phyloP scores from a whole-genome alignment of 371 early-diverging fungal genomes.

The Mortierella sp. region DNA sequence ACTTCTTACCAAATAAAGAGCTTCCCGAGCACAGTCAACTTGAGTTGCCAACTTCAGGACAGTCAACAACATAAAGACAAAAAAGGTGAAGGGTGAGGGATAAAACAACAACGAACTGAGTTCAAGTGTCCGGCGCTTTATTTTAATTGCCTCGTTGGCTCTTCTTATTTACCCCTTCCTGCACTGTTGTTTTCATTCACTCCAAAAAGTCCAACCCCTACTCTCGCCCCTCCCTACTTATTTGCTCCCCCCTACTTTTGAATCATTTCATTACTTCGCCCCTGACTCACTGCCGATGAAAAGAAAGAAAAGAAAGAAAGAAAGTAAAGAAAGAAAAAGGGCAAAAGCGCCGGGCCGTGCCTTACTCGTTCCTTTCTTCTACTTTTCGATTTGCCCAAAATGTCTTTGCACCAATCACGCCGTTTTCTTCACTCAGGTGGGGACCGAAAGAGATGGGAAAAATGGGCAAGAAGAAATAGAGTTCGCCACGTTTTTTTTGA shows the following conservation, averaged over 20 bases:
- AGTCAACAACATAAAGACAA: background rate
- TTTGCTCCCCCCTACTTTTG: background rate
- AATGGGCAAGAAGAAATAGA: background rate
- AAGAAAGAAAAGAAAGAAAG: background rate
- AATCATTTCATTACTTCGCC: background rate
- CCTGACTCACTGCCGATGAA: conserved; percentile 1
- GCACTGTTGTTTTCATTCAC: background rate
- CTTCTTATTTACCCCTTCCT: background rate
- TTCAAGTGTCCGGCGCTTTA: background rate
- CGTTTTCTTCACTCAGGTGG: background rate
- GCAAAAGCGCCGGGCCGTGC: conserved; percentile 25
- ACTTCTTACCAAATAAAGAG: background rate
- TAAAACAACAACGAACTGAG: background rate
- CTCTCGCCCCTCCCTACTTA: background rate
- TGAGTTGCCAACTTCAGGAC: background rate
- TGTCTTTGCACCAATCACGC: conserved; percentile 16
- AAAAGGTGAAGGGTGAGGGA: background rate
- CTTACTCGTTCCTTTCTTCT: background rate
- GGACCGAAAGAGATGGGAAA: background rate
- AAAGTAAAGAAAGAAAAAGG: background rate
- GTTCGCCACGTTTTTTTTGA: conserved; percentile 38
- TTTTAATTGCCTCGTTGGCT: background rate
- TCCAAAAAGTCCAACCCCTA: background rate
- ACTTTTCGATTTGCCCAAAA: background rate
- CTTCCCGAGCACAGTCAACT: background rate